phyloP scores from a whole-genome alignment of 2,329 filamentous ascomycete species.

The Diplodia seriata region DNA sequence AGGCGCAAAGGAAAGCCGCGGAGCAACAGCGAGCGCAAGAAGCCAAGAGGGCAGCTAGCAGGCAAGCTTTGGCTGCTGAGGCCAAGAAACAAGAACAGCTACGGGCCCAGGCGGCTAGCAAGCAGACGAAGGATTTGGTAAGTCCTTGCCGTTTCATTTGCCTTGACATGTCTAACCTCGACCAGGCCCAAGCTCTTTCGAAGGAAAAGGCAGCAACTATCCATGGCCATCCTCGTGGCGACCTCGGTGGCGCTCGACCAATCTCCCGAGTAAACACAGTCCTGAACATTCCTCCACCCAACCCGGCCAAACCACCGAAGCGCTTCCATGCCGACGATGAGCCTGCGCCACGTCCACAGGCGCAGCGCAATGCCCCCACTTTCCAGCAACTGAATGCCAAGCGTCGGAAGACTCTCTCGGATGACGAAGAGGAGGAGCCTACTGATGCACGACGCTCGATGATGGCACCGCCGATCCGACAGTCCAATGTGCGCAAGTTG shows the following conservation, averaged over 20 bases:
- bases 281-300: slow-evolving; percentile 64
- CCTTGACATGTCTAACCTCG: background rate
- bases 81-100: slow-evolving; percentile 37
- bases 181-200: slow-evolving; percentile 36
- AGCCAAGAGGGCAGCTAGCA: slow-evolving; percentile 46
- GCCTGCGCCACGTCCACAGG: slow-evolving; percentile 60
- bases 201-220: slow-evolving; percentile 39
- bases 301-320: slow-evolving; percentile 74
- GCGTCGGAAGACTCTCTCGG: slow-evolving; percentile 74
- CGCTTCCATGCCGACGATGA: slow-evolving; percentile 72
- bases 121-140: slow-evolving; percentile 39
- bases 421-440: slow-evolving; percentile 66
- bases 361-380: slow-evolving; percentile 56
- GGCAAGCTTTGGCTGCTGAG: slow-evolving; percentile 41
- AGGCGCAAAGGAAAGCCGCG: slow-evolving; percentile 48
- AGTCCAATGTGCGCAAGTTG: slow-evolving; percentile 77
- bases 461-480: slow-evolving; percentile 84
- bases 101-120: slow-evolving; percentile 30
- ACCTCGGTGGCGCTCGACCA: slow-evolving; percentile 59
- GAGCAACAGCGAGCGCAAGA: slow-evolving; percentile 49
- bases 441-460: slow-evolving; percentile 68
- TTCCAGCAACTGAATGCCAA: slow-evolving; percentile 75
- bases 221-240: slow-evolving; percentile 52
- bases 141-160: background rate
- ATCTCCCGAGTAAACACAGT: slow-evolving; percentile 67